These are phyloP conservation scores for Lipomyces spencermartinsiae DNA, from an alignment of 805 yeast species.

Conservation along the genomic window DNA sequence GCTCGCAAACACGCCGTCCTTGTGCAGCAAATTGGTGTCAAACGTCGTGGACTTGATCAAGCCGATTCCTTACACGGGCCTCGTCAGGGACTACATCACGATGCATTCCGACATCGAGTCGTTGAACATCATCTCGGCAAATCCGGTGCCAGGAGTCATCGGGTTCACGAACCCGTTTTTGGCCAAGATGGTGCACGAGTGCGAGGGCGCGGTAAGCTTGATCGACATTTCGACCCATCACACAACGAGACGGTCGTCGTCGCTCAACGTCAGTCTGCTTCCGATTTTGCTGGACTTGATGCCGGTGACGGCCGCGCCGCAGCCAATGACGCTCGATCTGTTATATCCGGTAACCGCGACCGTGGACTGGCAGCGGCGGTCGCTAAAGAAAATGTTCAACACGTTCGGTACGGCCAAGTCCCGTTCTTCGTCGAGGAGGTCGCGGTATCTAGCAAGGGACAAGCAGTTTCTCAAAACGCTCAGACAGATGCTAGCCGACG, in stretches of 20 bases:
- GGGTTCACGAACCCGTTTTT: slow-evolving; percentile 37
- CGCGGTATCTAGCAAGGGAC: slow-evolving; percentile 26
- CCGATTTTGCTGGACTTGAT: slow-evolving; percentile 34
- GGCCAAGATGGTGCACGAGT: slow-evolving; percentile 23
- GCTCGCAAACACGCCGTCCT: slow-evolving; percentile 28
- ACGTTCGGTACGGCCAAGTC: slow-evolving; percentile 20
- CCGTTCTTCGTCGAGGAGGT: slow-evolving; percentile 7
- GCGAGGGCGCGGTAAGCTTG: slow-evolving; percentile 20
- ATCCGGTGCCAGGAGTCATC: slow-evolving; percentile 34
- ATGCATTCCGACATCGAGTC: slow-evolving; percentile 32
- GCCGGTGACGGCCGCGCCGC: slow-evolving; percentile 28
- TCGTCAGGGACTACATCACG: slow-evolving; percentile 33
- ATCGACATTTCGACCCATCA: slow-evolving; percentile 15
- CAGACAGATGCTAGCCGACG: slow-evolving; percentile 18
- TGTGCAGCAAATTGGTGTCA: slow-evolving; percentile 29
- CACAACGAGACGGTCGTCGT: slow-evolving; percentile 13
- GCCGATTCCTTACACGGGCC: slow-evolving; percentile 36
- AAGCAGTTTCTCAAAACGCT: slow-evolving; percentile 19
- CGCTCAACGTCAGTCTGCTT: slow-evolving; percentile 30
- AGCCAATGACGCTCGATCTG: slow-evolving; percentile 30
- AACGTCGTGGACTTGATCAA: slow-evolving; percentile 32
- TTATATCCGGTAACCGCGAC: slow-evolving; percentile 36
- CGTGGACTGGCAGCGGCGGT: slow-evolving; percentile 30
- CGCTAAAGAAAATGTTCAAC: slow-evolving; percentile 21
- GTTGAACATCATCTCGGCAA: slow-evolving; percentile 16